Base-by-base conservation (phyloP, 2,329 filamentous ascomycete genomes). In the Nakataea oryzae region DNA sequence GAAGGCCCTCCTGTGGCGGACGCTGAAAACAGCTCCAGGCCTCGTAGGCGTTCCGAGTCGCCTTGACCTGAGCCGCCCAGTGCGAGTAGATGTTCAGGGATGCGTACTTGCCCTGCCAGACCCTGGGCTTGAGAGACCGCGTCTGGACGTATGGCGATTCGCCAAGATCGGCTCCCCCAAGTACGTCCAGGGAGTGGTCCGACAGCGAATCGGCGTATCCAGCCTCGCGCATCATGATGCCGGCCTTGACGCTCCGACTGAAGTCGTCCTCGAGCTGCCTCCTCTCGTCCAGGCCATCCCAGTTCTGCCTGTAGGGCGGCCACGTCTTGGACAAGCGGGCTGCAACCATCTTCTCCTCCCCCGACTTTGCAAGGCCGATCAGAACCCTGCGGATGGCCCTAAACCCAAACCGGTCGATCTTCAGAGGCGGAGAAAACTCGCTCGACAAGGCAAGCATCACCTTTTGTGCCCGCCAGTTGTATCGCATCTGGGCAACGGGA, bases 11-110 rank as follows among this genome's bases (percentile, higher is more conserved):
- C 50, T 64, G 63, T 1, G 75, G 76, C 1, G 75, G 75, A 63
- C 69, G 69, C 63, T 75, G 74, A 63, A 82, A 79, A 56, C 75
- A 72, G 6, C 74, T 75, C 85, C 85, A 88, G 4, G 85, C 85
- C 68, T 88, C 85, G 63, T 81, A 77, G 1, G 80, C 74, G 67
- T 87, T 86, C 28, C 85, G 78, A 6, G 85, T 87, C 0, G 85
- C 79, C 64, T 75, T 77, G 54, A 88, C 78, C 30, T 77, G 79
- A 63, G 81, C 80, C 47, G 81, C 81, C 85, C 85, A 88, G 6
- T 64, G 65, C 5, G 68, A 67, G 59, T 70, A 75, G 14, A 74
- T 71, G 68, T 72, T 81, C 67, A 67, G 61, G 24, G 63, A 67
- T n/a, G 71, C 64, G 4, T 65, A 62, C 0, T 65, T 54, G 3